Conservation (phyloP, 805 yeast species). For the Lipomyces starkeyi region DNA sequence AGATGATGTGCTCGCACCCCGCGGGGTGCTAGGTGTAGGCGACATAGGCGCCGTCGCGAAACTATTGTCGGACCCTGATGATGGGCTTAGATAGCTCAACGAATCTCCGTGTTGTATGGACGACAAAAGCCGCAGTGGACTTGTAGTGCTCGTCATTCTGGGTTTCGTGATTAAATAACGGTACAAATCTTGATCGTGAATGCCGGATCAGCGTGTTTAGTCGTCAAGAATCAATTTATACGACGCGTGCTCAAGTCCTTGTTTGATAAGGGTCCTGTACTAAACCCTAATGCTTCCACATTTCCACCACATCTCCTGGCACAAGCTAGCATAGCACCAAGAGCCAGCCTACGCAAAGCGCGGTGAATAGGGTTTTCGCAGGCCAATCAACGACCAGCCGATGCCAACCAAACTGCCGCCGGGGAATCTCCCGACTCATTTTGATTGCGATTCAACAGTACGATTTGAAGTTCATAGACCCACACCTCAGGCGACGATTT, state of each 20-base stretch:
- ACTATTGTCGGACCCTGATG: not conserved
- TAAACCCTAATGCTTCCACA: too few relatives aligned
- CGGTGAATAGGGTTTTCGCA: not conserved
- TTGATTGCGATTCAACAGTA: too few relatives aligned
- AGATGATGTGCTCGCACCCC: not conserved
- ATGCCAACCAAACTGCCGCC: not conserved
- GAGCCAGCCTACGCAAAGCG: not conserved
- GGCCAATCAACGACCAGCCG: not conserved
- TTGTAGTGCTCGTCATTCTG: not conserved
- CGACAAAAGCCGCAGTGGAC: not conserved
- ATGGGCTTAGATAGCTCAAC: not conserved
- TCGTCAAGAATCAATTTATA: too few relatives aligned
- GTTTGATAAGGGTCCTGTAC: too few relatives aligned
- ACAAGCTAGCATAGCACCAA: too few relatives aligned
- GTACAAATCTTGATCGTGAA: not conserved
- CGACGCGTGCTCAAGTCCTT: too few relatives aligned
- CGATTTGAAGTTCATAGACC: too few relatives aligned
- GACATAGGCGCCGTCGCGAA: constrained; percentile 8
- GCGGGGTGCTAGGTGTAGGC: not conserved
- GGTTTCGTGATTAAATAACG: not conserved
- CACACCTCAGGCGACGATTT: too few relatives aligned
- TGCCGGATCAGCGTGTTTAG: not conserved
- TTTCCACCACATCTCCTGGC: too few relatives aligned
- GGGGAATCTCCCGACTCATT: too few relatives aligned
- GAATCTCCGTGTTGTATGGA: not conserved